phyloP scores from a whole-genome alignment of 2,329 filamentous ascomycete genomes.

The Didymosphaeria variabile region DNA sequence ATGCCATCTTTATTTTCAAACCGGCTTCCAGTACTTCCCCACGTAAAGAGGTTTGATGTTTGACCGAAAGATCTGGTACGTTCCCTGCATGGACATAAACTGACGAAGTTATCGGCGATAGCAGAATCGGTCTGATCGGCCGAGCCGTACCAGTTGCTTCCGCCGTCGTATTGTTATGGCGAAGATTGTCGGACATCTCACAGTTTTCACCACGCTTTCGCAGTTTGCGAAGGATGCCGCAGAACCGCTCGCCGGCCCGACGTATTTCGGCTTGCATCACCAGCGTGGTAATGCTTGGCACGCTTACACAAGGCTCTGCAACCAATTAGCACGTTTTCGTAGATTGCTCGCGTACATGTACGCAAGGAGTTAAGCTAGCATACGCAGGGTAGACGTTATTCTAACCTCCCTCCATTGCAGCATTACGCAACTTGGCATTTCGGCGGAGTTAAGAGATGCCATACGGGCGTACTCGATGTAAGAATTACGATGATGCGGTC shows the following conservation, averaged over 20 bases:
- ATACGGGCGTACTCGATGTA: too few relatives aligned
- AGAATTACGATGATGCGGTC: neutral
- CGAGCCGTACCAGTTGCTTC: too few relatives aligned
- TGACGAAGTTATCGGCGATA: too few relatives aligned
- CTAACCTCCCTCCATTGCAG: neutral
- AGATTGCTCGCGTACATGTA: neutral
- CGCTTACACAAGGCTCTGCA: neutral
- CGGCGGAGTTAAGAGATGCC: too few relatives aligned
- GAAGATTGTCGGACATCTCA: neutral
- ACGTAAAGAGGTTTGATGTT: too few relatives aligned
- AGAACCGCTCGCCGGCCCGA: neutral
- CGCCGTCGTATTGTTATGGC: too few relatives aligned
- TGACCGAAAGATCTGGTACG: too few relatives aligned
- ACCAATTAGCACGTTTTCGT: neutral
- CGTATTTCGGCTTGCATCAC: neutral
- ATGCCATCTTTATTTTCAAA: neutral
- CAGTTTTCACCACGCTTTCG: neutral
- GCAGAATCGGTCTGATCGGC: too few relatives aligned
- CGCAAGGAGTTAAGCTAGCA: neutral
- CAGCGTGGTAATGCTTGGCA: neutral
- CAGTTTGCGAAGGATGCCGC: neutral
- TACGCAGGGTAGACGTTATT: neutral
- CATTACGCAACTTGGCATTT: neutral
- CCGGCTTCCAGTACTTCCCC: too few relatives aligned
- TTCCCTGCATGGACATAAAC: too few relatives aligned